Base-by-base conservation (phyloP, 163 green algal species). In the Chlamydomonas reinhardtii region DNA sequence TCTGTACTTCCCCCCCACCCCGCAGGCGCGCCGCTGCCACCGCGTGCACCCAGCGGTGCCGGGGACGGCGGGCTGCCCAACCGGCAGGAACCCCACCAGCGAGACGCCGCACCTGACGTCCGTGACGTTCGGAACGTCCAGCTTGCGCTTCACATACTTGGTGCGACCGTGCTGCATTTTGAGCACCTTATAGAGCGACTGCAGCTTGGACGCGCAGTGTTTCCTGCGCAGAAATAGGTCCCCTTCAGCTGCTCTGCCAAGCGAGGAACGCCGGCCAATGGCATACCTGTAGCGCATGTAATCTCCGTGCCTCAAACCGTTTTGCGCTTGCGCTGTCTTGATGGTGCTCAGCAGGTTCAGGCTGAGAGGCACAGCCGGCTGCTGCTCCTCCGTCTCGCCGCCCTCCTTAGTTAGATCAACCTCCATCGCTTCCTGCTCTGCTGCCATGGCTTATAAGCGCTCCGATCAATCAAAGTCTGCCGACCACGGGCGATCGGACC, bases 291-390 rank as follows among this genome's bases (percentile, higher is more conserved):
- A 98, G n/a, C 96, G 89, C 35, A 86, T 88, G 90, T 96, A 98
- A 83, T 98, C 96, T 2, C 84, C 92, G 83, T 98, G 96, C 72
- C 96, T 95, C 1, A 98, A 87, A 0, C 96, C 96, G 73, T 98
- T 96, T 71, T 98, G 89, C 22, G 91, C 80, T 82, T 98, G 96
- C 2, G 94, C 94, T 34, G 87, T 83, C 39, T 92, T 90, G n/a
- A 98, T 91, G 17, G 88, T 89, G 9, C 86, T 72, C 17, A 98
- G 73, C 22, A 97, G 82, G 35, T 76, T 59, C 39, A 94, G 76
- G 19, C 24, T 52, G 14, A 70, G 20, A 27, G 74, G 65, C 59
- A 29, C 25, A 29, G 59, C 72, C 1, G 79, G 27, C 5, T 56
- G 48, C 32, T 56, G 8, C 16, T n/a, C 25, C 20, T 61, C 52